These are phyloP conservation scores for Hypoxylon trugodes DNA, from an alignment of 495 filamentous ascomycete species.

Conservation along the genomic window DNA sequence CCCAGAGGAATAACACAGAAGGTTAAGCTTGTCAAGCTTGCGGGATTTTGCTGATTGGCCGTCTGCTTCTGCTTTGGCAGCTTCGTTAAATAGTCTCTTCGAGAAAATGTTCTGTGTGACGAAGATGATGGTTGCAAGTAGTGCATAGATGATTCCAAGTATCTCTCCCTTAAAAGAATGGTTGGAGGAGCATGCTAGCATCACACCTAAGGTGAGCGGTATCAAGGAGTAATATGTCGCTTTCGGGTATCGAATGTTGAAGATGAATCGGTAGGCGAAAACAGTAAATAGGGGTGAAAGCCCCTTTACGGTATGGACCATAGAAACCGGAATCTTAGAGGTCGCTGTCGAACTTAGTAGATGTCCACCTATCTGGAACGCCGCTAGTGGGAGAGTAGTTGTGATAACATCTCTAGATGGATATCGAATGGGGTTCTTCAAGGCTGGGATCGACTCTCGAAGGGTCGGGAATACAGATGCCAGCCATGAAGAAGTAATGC, in stretches of 20 bases:
- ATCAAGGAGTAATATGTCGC: slow-evolving; percentile 93
- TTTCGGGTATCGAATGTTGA: slow-evolving; percentile 83
- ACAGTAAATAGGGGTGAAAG: slow-evolving; percentile 97
- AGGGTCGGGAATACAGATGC: slow-evolving; percentile 73
- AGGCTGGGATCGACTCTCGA: slow-evolving; percentile 72
- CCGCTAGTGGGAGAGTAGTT: slow-evolving; percentile 87
- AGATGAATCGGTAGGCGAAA: slow-evolving; percentile 87
- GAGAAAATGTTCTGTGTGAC: slow-evolving; percentile 99
- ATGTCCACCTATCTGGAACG: slow-evolving; percentile 94
- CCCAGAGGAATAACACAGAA: slow-evolving; percentile 94
- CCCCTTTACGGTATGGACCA: slow-evolving; percentile 99
- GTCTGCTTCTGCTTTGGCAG: slow-evolving; percentile 79
- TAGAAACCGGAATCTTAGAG: slow-evolving; percentile 90
- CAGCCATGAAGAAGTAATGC: slow-evolving; percentile 77
- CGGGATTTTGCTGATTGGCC: slow-evolving; percentile 61
- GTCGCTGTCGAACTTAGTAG: slow-evolving; percentile 93
- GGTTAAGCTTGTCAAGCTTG: slow-evolving; percentile 95
- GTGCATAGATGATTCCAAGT: slow-evolving; percentile 85
- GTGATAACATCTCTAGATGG: slow-evolving; percentile 84
- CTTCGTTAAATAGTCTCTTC: slow-evolving; percentile 98
- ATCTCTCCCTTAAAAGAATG: slow-evolving; percentile 78
- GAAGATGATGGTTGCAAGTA: slow-evolving; percentile 89
- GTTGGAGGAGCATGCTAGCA: slow-evolving; percentile 92
- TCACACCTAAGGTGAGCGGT: slow-evolving; percentile 89
- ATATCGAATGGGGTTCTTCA: slow-evolving; percentile 81